These are phyloP conservation scores for Solanum hybrid DNA, from an alignment of 305 asterid genomes.

Conservation along the genomic window DNA sequence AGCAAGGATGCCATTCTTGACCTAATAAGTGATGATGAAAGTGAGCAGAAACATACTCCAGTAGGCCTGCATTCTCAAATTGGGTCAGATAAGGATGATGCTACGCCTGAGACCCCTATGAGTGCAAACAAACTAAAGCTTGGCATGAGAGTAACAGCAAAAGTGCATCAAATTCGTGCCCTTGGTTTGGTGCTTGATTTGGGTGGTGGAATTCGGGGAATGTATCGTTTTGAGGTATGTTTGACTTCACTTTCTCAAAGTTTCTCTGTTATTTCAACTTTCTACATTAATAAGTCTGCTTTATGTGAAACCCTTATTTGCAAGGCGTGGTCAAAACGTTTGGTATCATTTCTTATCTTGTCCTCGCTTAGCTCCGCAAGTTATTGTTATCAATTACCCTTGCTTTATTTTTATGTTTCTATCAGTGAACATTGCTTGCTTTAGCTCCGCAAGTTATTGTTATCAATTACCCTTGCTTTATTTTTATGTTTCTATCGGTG, in stretches of 20 bases:
- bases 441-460: not conserved
- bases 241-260: not conserved
- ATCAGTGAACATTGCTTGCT: not conserved
- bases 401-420: not conserved
- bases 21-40: conserved; percentile 6
- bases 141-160: conserved; percentile 61
- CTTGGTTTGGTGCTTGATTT: conserved; percentile 88
- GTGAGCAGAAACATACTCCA: not conserved
- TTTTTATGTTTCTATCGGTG: not conserved
- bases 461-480: not conserved
- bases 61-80: not conserved
- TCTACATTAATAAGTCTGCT: not conserved
- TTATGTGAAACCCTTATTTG: not conserved
- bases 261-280: not conserved
- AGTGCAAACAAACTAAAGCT: conserved; percentile 62
- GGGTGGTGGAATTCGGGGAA: conserved; percentile 72
- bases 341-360: not conserved
- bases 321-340: not conserved
- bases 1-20: not conserved
- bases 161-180: conserved; percentile 75
- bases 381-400: not conserved
- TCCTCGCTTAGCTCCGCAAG: not conserved
- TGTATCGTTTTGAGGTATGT: conserved; percentile 85
- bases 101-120: too few species aligned
- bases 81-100: conserved; percentile 11